Conservation (phyloP, 2,329 filamentous ascomycete species). For the Aureobasidium sp. region DNA sequence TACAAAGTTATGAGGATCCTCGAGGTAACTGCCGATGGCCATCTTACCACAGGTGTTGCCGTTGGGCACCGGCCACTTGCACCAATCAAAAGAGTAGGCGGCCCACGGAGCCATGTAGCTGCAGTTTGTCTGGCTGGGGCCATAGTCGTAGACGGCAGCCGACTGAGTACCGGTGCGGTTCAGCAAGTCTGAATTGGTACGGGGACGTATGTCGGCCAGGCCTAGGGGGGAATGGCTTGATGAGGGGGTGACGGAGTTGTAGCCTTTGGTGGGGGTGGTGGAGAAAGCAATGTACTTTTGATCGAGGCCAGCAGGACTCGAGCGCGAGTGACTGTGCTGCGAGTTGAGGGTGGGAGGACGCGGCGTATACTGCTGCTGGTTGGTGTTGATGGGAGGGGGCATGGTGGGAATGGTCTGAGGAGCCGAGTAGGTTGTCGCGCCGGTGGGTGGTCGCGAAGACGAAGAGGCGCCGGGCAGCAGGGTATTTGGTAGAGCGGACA, state of each 20-base stretch:
- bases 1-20: constrained; percentile 98
- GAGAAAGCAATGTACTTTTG: constrained; percentile 57
- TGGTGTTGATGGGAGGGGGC: constrained; percentile 42
- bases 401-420: constrained; percentile 52
- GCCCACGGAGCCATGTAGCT: constrained; percentile 94
- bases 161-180: constrained; percentile 55
- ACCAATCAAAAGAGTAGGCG: constrained; percentile 97
- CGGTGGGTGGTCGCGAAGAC: constrained; percentile 18
- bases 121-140: constrained; percentile 65
- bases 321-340: constrained; percentile 74
- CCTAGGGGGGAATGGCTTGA: constrained; percentile 82
- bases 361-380: constrained; percentile 52
- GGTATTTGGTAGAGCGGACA: constrained; percentile 48
- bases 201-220: constrained; percentile 82
- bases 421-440: constrained; percentile 43
- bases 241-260: constrained; percentile 47
- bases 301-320: constrained; percentile 64
- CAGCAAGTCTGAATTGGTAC: constrained; percentile 72
- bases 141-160: constrained; percentile 54
- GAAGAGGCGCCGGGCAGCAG: constrained; percentile 47
- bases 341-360: constrained; percentile 58
- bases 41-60: constrained; percentile 75
- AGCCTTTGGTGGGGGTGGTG: constrained; percentile 42
- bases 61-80: constrained; percentile 82
- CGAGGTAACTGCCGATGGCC: constrained; percentile 89